A percentile compares a stretch with the other conserved stretches of the same genome.
Conservation (phyloP, 176 grass and related monocot genomes). For the Paspalum notatum region DNA sequence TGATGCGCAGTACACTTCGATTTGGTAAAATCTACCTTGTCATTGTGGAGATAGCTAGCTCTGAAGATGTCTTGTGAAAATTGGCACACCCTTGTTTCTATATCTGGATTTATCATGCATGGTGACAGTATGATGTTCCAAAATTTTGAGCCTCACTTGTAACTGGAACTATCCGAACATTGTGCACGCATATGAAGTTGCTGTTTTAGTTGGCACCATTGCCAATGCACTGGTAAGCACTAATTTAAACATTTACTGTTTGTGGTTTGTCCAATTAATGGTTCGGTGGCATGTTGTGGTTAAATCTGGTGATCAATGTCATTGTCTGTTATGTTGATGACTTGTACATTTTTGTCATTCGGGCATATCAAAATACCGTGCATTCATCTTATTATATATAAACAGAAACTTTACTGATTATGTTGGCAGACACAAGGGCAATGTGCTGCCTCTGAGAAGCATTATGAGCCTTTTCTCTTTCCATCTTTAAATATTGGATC, state of each 20-base stretch:
- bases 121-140: background rate
- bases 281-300: background rate
- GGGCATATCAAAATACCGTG: background rate
- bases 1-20: constrained; percentile 28
- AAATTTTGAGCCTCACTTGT: background rate
- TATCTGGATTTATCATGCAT: background rate
- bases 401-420: background rate
- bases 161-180: constrained; percentile 5
- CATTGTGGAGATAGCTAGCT: background rate
- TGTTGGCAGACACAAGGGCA: background rate
- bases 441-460: background rate
- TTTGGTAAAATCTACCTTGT: background rate
- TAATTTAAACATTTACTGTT: background rate
- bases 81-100: background rate
- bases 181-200: background rate
- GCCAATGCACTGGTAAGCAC: constrained; percentile 17
- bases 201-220: background rate
- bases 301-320: background rate
- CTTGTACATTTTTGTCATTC: background rate
- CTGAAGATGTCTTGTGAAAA: background rate
- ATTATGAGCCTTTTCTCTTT: background rate
- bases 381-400: background rate
- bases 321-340: background rate
- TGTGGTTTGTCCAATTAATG: background rate
- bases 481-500: background rate